These are phyloP conservation scores for Chara braunii DNA, from an alignment of 139 green algal genomes.

Conservation along the genomic window DNA sequence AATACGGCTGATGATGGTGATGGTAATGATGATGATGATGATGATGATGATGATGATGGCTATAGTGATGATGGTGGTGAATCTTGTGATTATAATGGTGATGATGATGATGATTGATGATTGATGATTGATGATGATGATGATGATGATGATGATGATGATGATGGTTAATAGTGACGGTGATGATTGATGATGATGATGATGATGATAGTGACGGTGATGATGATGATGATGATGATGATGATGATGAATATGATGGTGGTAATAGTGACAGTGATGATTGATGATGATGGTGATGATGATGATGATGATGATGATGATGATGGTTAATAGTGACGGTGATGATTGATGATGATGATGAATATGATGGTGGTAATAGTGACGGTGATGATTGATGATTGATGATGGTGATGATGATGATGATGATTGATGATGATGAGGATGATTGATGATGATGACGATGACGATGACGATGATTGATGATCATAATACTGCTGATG, in stretches of 20 bases:
- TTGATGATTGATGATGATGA: constrained; percentile 1
- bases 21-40: constrained; percentile 4
- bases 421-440: constrained; percentile 5
- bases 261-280: neutral
- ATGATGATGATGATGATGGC: constrained; percentile 3
- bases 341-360: neutral
- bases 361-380: neutral
- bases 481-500: neutral
- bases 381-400: no score
- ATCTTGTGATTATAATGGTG: neutral
- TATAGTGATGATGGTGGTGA: neutral
- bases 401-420: neutral
- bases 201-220: neutral
- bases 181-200: constrained; percentile 1
- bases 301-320: constrained; percentile 6
- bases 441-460: constrained; percentile 1
- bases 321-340: neutral
- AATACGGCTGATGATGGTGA: neutral
- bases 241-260: neutral
- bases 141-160: constrained; percentile 6
- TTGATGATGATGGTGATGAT: constrained; percentile 4
- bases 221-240: constrained; percentile 4
- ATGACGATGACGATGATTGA: constrained; percentile 1
- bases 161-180: no score
- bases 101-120: constrained; percentile 1